Evolutionary conservation across 106 monocot species (phyloP).

Genomic region (Acanthochlamys bracteata): DNA sequence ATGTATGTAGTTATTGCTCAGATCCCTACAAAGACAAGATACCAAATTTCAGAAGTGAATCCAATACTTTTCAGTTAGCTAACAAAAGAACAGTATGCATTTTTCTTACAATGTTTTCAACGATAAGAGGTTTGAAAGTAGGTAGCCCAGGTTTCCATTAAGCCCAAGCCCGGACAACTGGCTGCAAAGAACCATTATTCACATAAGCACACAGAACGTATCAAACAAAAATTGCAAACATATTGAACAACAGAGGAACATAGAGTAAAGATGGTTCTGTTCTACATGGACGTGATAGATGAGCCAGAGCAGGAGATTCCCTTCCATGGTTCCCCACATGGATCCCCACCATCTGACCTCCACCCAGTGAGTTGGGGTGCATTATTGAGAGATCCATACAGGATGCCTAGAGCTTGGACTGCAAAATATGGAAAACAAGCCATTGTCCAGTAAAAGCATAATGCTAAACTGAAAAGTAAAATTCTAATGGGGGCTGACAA

Average conservation of each 20-base stretch:
- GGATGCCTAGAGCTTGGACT: conserved; percentile 40
- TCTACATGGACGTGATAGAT: conserved; percentile 43
- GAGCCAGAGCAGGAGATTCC: conserved; percentile 53
- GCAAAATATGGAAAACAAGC: conserved; percentile 6
- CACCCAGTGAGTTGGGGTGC: conserved; percentile 53
- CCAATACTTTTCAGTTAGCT: background rate
- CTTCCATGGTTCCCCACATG: conserved; percentile 57
- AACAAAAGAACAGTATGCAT: background rate
- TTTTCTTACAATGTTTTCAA: conserved; percentile 70
- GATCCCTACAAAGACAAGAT: conserved; percentile 38
- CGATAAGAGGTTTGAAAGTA: conserved; percentile 53
- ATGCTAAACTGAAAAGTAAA: too few relatives aligned
- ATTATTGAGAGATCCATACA: conserved; percentile 38
- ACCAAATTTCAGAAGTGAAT: conserved; percentile 2
- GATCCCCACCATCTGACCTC: conserved; percentile 49
- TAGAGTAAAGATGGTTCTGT: background rate
- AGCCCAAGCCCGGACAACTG: conserved; percentile 57
- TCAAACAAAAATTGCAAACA: too few relatives aligned
- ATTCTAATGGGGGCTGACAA: too few relatives aligned
- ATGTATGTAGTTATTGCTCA: conserved; percentile 76
- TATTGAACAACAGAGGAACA: background rate
- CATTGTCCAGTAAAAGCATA: too few relatives aligned
- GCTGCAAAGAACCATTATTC: conserved; percentile 17
- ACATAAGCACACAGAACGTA: background rate
- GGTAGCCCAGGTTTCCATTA: conserved; percentile 71